phyloP scores from a whole-genome alignment of 78 protist genomes.

The Emiliania huxleyi region DNA sequence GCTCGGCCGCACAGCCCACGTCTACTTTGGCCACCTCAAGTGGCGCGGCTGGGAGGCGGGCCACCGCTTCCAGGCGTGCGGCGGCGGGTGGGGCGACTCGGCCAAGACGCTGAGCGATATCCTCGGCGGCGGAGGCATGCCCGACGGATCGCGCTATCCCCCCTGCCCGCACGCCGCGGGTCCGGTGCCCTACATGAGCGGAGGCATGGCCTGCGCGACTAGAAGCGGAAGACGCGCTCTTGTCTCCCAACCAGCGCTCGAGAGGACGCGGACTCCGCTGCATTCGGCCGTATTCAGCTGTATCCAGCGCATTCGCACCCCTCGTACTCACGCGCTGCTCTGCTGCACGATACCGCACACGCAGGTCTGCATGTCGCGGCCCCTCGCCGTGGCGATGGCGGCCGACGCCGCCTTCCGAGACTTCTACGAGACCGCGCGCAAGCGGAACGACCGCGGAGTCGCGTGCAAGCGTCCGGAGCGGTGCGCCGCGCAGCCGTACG shows the following conservation, averaged over 20 bases:
- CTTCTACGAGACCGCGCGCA: neutral
- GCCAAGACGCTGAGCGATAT: no score
- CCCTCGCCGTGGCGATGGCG: neutral
- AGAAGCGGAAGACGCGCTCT: no score
- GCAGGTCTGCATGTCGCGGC: neutral
- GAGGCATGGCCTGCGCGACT: conserved; percentile 6
- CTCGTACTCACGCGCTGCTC: no score
- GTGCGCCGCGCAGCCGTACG: neutral
- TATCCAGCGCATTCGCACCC: no score
- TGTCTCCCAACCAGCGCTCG: no score
- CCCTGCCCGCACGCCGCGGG: conserved; percentile 13
- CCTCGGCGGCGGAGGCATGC: neutral
- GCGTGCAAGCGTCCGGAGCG: neutral
- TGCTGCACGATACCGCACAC: no score
- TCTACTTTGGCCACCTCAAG: conserved; percentile 5
- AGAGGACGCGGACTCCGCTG: no score
- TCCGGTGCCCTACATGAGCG: neutral
- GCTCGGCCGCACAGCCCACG: neutral
- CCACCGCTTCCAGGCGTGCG: conserved; percentile 17
- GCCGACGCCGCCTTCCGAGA: neutral
- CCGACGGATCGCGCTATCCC: neutral
- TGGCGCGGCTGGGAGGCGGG: conserved; percentile 6
- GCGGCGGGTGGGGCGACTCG: conserved; percentile 14
- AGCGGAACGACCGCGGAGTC: neutral
- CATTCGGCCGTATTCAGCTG: no score